Evolutionary conservation across 768 basidiomycete species (phyloP), one percentile per base, ranked within the genome.

Genomic region (Sistotremastrum niveocremeum): DNA sequence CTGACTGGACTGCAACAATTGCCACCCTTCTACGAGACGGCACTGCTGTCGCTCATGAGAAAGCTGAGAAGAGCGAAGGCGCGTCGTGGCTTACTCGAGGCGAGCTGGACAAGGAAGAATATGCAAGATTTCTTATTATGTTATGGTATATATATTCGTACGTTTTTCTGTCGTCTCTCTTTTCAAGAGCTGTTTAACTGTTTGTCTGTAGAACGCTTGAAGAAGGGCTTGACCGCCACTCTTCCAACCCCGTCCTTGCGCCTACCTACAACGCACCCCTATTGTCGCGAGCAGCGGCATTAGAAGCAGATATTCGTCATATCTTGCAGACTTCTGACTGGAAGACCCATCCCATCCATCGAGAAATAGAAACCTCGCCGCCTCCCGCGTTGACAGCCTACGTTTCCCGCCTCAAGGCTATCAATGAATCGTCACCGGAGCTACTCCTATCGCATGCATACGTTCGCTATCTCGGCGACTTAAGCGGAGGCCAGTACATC

Each of bases 111-210:
- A 70, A 71, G 57, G 69, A 73, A 38, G 81, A 84, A 56, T 87
- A 87, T 58, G 62, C 77, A 10, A 69, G 72, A 41, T 82, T 77
- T 61, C 67, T 85, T 39, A 78, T 85, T 67, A 76, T 82, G 67
- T 72, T 88, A 28, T 86, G 81, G 77, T 72, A 84, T 53, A 64
- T 89, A 30, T 90, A 88, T 63, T 66, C 75, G 84, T 87, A 53
- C 61, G 78, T 64, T 45, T 10, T 46, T 34, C 55, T 32, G 39
- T 33, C 45, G 38, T 6, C 34, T 40, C 33, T 34, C 39, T 41
- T 42, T 39, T 30, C 7, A 9, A 32, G 28, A 28, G 12, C 9
- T 4, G 20, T 41, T 35, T 45, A 10, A 28, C 11, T 40, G 7
- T 32, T 5, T 11, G 5, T 11, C 9, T n/a, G 34, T 54, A 80